Conservation (phyloP, 768 basidiomycete species). For the Suillus bovinus region DNA sequence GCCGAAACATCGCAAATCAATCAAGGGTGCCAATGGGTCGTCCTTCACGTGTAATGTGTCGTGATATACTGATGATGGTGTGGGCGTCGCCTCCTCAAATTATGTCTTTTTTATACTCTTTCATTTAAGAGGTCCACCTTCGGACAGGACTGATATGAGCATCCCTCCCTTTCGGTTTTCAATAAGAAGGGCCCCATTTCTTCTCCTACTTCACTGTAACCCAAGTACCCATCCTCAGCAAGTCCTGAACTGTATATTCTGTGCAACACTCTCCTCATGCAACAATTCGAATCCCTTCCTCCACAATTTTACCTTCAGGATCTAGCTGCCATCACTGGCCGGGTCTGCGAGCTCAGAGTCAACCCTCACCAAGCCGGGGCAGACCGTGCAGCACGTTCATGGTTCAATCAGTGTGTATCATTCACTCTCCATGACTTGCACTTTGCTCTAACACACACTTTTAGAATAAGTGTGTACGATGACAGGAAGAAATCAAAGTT, state of each 20-base stretch:
- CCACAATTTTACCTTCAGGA: constrained; percentile 37
- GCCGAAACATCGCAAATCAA: constrained; percentile 17
- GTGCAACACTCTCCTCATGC: constrained; percentile 24
- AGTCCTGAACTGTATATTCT: constrained; percentile 27
- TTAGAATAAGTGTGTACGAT: constrained; percentile 35
- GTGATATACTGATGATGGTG: constrained; percentile 31
- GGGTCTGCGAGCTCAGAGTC: constrained; percentile 37
- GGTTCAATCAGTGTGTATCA: constrained; percentile 34
- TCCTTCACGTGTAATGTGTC: constrained; percentile 32
- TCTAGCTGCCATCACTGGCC: constrained; percentile 36
- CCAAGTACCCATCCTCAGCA: constrained; percentile 21
- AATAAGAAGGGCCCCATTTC: constrained; percentile 30
- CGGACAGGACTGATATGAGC: constrained; percentile 23
- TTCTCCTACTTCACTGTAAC: constrained; percentile 13
- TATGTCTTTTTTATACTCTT: constrained; percentile 27
- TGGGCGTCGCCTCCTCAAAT: constrained; percentile 26
- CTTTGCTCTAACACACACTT: neutral
- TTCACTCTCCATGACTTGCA: neutral
- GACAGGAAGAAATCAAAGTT: constrained; percentile 36
- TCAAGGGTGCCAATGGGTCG: constrained; percentile 31
- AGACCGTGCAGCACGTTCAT: constrained; percentile 32
- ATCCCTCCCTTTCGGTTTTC: constrained; percentile 19
- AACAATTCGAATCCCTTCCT: constrained; percentile 29
- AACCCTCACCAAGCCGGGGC: constrained; percentile 35
- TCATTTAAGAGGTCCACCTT: constrained; percentile 21